phyloP scores from a whole-genome alignment of 306 rosid species.

The Arachis hypogaea region DNA sequence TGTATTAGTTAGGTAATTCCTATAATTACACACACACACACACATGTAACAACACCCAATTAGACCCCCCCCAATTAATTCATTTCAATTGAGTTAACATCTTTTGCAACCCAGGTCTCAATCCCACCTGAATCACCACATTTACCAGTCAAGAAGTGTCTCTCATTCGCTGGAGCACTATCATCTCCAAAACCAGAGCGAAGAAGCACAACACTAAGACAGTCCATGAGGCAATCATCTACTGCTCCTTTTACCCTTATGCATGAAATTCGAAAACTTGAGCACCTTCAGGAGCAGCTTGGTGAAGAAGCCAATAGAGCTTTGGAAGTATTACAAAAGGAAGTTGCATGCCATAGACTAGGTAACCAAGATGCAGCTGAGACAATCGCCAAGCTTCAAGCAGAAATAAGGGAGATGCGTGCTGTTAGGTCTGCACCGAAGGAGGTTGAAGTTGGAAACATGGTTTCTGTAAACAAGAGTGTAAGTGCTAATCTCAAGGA shows the following conservation, averaged over 20 bases:
- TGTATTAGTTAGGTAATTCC: neutral
- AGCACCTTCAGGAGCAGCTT: conserved; percentile 97
- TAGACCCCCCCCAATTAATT: neutral
- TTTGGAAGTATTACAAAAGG: conserved; percentile 92
- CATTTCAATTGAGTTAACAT: conserved; percentile 29
- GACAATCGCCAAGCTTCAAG: conserved; percentile 95
- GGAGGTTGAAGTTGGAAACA: conserved; percentile 77
- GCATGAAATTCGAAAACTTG: conserved; percentile 99
- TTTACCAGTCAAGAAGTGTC: conserved; percentile 83
- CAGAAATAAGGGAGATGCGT: conserved; percentile 92
- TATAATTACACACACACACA: neutral
- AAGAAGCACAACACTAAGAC: conserved; percentile 72
- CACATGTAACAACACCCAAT: neutral
- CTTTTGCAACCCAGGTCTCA: conserved; percentile 54
- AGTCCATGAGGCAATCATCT: conserved; percentile 92
- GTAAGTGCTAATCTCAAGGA: conserved; percentile 97
- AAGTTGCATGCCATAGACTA: conserved; percentile 96
- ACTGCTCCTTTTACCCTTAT: conserved; percentile 94
- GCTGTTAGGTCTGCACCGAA: conserved; percentile 61
- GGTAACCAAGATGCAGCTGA: conserved; percentile 99
- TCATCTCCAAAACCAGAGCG: conserved; percentile 59
- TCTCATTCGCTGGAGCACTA: conserved; percentile 74
- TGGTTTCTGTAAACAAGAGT: conserved; percentile 74
- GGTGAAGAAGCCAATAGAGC: conserved; percentile 99
- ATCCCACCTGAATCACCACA: conserved; percentile 59